A percentile compares a stretch with the other conserved stretches of the same genome.
These are phyloP conservation scores for Erythrophleum ivorense DNA, from an alignment of 331 rosid genomes.

Conservation along the genomic window DNA sequence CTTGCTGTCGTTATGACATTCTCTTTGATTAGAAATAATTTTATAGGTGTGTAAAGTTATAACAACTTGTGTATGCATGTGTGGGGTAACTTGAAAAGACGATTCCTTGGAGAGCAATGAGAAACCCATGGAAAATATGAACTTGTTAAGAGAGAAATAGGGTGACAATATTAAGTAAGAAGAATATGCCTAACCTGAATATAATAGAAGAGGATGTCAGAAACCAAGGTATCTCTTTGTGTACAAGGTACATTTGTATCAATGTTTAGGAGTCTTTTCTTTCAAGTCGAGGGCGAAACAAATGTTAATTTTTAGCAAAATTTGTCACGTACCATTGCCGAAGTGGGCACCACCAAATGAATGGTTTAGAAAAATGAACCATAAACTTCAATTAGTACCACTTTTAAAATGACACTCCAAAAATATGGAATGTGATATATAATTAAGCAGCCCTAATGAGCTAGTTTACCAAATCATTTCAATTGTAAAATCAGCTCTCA, in stretches of 20 bases:
- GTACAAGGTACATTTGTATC: slow-evolving; percentile 34
- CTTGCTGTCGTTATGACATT: no score
- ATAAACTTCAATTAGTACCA: neutral
- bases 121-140: slow-evolving; percentile 12
- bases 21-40: neutral
- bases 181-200: slow-evolving; percentile 48
- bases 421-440: neutral
- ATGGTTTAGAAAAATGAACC: neutral
- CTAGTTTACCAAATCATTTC: neutral
- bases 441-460: neutral
- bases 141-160: slow-evolving; percentile 12
- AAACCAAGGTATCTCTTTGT: slow-evolving; percentile 44
- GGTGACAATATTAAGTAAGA: neutral
- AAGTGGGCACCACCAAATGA: neutral
- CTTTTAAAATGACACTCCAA: neutral
- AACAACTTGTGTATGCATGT: slow-evolving; percentile 15
- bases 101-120: neutral
- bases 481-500: neutral
- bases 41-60: slow-evolving; percentile 25
- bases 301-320: neutral
- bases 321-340: neutral
- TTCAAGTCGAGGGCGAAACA: neutral
- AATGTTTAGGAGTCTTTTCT: neutral
- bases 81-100: neutral
- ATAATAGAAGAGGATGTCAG: slow-evolving; percentile 5